Conservation (phyloP, 306 rosid genomes). For the Hippophae tibetana region DNA sequence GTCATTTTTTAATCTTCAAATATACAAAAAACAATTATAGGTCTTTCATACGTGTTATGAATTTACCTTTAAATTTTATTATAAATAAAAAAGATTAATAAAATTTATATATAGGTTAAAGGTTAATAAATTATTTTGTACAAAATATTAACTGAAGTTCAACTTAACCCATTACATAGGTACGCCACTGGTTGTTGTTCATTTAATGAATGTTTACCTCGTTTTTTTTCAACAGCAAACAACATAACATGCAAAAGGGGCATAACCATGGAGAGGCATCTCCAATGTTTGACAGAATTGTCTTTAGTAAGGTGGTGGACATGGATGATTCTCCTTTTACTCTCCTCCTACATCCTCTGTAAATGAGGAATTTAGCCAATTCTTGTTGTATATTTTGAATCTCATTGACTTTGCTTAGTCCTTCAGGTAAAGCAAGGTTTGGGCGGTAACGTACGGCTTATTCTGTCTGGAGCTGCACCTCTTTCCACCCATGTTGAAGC, state of each 20-base stretch:
- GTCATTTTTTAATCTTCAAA: too few relatives aligned
- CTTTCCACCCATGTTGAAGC: constrained; percentile 68
- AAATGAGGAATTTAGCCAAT: constrained; percentile 4
- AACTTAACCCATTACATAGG: too few relatives aligned
- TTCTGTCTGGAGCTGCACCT: constrained; percentile 97
- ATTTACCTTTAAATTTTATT: too few relatives aligned
- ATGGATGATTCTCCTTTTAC: not conserved
- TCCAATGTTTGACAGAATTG: constrained; percentile 69
- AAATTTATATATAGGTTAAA: too few relatives aligned
- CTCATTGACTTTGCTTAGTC: constrained; percentile 27
- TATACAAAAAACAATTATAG: too few relatives aligned
- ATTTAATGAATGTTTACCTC: constrained; percentile 9
- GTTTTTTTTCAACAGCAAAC: constrained; percentile 46
- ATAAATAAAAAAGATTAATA: too few relatives aligned
- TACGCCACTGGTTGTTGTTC: not conserved
- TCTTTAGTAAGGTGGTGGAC: constrained; percentile 65
- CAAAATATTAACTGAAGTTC: too few relatives aligned
- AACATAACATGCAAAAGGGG: constrained; percentile 63
- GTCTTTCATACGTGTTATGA: not conserved
- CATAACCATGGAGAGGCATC: constrained; percentile 39
- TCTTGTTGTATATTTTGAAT: constrained; percentile 11
- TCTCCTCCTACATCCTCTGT: not conserved
- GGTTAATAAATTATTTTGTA: too few relatives aligned
- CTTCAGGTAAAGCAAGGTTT: constrained; percentile 81
- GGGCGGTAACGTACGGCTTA: constrained; percentile 82